Percentiles rank a stretch among this genome's conserved stretches.
Conservation (phyloP, 1,139 yeast species). For the Pichia sp. region DNA sequence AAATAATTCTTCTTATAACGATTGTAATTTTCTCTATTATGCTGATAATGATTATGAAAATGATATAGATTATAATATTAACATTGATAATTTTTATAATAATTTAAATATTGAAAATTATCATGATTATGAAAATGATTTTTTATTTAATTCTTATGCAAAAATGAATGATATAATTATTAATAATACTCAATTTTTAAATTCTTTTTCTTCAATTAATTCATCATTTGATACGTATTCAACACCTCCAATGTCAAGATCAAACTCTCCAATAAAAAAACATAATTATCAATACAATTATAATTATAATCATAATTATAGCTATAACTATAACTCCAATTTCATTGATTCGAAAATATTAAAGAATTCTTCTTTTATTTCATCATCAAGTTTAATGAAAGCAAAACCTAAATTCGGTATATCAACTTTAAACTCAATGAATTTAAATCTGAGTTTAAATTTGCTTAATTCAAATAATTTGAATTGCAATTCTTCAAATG, state of each 20-base stretch:
- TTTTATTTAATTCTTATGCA: constrained; percentile 1
- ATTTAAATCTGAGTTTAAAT: not conserved
- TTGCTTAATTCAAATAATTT: not conserved
- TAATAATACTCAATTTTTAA: constrained; percentile 1
- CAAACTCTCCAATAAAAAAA: constrained; percentile 4
- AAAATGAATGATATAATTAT: constrained; percentile 2
- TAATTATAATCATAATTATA: not conserved
- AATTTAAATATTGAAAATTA: not conserved
- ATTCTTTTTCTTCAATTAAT: constrained; percentile 9
- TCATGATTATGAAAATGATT: too few species aligned
- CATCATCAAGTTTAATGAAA: too few species aligned
- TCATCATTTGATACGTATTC: constrained; percentile 8
- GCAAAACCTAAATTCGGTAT: too few species aligned
- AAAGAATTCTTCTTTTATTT: not conserved
- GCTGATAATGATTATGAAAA: not conserved
- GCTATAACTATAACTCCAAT: not conserved
- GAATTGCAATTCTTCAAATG: not conserved
- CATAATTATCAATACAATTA: not conserved
- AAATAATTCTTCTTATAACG: not conserved
- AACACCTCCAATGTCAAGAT: constrained; percentile 8
- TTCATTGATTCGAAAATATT: not conserved
- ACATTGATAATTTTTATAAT: too few species aligned
- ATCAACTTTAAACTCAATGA: not conserved
- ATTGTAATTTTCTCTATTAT: not conserved
- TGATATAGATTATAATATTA: not conserved